phyloP scores from a whole-genome alignment of 169 alveolate species.

The Plasmodium vinckei region DNA sequence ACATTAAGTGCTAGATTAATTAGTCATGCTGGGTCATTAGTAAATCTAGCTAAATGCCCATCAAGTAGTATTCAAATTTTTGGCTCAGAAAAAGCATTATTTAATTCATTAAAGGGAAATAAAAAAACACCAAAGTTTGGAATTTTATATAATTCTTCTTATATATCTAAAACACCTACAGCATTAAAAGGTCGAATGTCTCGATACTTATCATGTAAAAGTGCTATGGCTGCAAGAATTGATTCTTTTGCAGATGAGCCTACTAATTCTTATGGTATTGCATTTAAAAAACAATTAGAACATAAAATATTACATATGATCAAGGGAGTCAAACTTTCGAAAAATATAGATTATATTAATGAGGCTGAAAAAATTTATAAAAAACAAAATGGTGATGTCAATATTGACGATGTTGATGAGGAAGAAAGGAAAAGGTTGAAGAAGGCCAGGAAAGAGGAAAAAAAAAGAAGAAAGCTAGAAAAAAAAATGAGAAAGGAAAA shows the following conservation, averaged over 20 bases:
- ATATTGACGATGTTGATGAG: conserved; percentile 72
- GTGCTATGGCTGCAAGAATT: conserved; percentile 98
- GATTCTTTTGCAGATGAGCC: conserved; percentile 92
- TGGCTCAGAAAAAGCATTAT: conserved; percentile 98
- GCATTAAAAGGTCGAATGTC: conserved; percentile 97
- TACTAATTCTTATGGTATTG: conserved; percentile 93
- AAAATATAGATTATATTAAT: conserved; percentile 91
- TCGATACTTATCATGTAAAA: conserved; percentile 97
- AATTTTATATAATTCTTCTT: conserved; percentile 95
- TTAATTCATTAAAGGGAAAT: conserved; percentile 97
- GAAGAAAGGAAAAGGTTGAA: conserved; percentile 75
- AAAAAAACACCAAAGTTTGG: conserved; percentile 99
- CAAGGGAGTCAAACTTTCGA: conserved; percentile 87
- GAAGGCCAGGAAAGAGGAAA: conserved; percentile 77
- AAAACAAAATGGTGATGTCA: conserved; percentile 12
- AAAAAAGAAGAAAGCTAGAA: conserved; percentile 77
- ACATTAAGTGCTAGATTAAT: conserved; percentile 96
- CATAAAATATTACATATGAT: conserved; percentile 94
- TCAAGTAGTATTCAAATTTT: conserved; percentile 97
- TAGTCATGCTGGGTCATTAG: conserved; percentile 97
- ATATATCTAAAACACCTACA: conserved; percentile 96
- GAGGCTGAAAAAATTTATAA: conserved; percentile 86
- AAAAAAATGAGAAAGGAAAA: conserved; percentile 66
- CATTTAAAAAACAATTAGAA: conserved; percentile 93
- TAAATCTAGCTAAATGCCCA: conserved; percentile 96